Evolutionary conservation across 768 basidiomycete genomes (phyloP).

Genomic region (Cytidiella melzeri): DNA sequence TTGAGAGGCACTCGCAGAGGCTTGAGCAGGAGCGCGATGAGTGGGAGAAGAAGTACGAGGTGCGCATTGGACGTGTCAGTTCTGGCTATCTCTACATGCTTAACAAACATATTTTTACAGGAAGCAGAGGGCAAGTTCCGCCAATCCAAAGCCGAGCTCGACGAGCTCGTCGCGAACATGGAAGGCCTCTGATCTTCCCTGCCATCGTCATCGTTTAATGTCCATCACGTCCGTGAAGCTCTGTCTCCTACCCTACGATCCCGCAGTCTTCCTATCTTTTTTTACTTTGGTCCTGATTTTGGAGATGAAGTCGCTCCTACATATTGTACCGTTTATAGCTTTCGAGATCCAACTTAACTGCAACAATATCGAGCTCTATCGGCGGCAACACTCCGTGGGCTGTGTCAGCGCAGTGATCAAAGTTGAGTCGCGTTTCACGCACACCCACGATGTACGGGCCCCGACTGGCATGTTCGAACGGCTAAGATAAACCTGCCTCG

Average conservation of each 20-base stretch:
- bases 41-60: slow-evolving; percentile 96
- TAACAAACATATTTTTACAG: slow-evolving; percentile 32
- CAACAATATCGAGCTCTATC: too few relatives aligned
- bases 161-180: slow-evolving; percentile 77
- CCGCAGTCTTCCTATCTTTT: slow-evolving; percentile 4
- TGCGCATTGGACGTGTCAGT: slow-evolving; percentile 30
- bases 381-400: too few relatives aligned
- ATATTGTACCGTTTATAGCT: slow-evolving; percentile 6
- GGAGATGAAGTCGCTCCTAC: not conserved
- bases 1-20: slow-evolving; percentile 84
- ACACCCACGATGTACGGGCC: too few relatives aligned
- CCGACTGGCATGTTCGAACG: too few relatives aligned
- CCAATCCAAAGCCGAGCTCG: slow-evolving; percentile 72
- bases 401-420: too few relatives aligned
- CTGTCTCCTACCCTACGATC: slow-evolving; percentile 9
- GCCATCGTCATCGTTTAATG: slow-evolving; percentile 4
- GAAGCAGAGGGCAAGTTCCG: slow-evolving; percentile 67
- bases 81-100: slow-evolving; percentile 4
- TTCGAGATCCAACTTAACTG: not conserved
- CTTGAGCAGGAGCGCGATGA: slow-evolving; percentile 86
- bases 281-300: slow-evolving; percentile 1
- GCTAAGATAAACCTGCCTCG: too few relatives aligned
- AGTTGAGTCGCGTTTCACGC: too few relatives aligned
- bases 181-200: slow-evolving; percentile 30
- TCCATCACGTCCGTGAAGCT: slow-evolving; percentile 5